Evolutionary conservation across 2,329 filamentous ascomycete species (phyloP).

Genomic region (Colletotrichum sp.): DNA sequence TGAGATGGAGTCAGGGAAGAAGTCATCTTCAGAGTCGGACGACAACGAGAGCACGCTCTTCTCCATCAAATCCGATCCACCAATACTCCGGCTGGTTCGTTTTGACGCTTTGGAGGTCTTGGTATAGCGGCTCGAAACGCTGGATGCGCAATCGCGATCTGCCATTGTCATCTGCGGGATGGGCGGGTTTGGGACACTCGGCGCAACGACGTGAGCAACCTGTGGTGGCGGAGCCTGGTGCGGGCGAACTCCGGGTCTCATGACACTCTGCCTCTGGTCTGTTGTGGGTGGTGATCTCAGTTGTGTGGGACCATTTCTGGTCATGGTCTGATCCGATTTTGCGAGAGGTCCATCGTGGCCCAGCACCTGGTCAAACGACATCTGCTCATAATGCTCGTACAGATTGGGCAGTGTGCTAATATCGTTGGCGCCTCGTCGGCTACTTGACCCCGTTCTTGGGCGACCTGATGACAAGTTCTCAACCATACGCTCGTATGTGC

Average conservation of each 20-base stretch:
- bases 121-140: constrained; percentile 61
- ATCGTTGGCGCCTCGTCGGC: constrained; percentile 10
- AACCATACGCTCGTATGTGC: constrained; percentile 35
- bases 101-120: constrained; percentile 59
- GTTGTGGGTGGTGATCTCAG: constrained; percentile 7
- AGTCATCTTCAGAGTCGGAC: constrained; percentile 61
- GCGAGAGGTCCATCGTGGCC: constrained; percentile 15
- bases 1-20: constrained; percentile 33
- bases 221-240: not conserved
- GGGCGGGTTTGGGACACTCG: not conserved
- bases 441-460: constrained; percentile 16
- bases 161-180: constrained; percentile 15
- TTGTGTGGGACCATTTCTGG: not conserved
- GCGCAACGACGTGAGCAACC: not conserved
- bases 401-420: constrained; percentile 52
- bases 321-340: not conserved
- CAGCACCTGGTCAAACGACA: constrained; percentile 52
- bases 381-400: constrained; percentile 64
- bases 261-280: not conserved
- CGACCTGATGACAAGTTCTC: constrained; percentile 6
- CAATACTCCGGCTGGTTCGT: constrained; percentile 51
- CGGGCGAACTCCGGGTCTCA: not conserved
- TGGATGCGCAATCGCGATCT: constrained; percentile 34
- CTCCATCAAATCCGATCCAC: constrained; percentile 56
- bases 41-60: constrained; percentile 63